A percentile compares a stretch with the other conserved stretches of the same genome.
phyloP scores from a whole-genome alignment of 2,329 filamentous ascomycete genomes.

The Hirsutella minnesotensis region DNA sequence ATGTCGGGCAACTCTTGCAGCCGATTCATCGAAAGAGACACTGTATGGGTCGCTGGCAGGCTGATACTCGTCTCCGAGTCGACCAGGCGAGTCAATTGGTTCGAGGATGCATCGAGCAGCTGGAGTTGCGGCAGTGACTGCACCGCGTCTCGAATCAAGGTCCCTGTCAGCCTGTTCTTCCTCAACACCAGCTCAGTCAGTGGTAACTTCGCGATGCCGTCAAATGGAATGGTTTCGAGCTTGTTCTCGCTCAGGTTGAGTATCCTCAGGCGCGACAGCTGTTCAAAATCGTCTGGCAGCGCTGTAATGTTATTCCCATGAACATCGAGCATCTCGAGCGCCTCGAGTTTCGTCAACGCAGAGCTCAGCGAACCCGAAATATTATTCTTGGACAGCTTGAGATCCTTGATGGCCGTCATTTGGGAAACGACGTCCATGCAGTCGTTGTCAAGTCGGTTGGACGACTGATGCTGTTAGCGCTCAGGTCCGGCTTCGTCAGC shows the following conservation, averaged over 20 bases:
- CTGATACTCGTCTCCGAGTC: constrained; percentile 33
- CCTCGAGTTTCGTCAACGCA: constrained; percentile 49
- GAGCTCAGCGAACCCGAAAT: constrained; percentile 56
- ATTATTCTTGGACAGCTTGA: constrained; percentile 71
- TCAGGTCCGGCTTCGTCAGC: neutral
- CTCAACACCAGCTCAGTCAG: constrained; percentile 62
- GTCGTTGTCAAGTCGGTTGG: constrained; percentile 66
- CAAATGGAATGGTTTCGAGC: constrained; percentile 59
- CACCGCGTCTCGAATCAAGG: constrained; percentile 54
- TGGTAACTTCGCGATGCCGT: constrained; percentile 53
- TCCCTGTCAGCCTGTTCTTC: constrained; percentile 67
- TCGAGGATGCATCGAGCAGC: constrained; percentile 64
- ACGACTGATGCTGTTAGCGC: constrained; percentile 41
- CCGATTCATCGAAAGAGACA: constrained; percentile 74
- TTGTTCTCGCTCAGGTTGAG: constrained; percentile 74
- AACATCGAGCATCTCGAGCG: constrained; percentile 71
- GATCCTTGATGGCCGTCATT: constrained; percentile 59
- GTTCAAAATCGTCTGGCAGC: constrained; percentile 56
- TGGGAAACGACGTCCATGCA: constrained; percentile 63
- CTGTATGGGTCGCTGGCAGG: constrained; percentile 59
- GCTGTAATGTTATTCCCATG: constrained; percentile 66
- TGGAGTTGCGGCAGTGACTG: constrained; percentile 53
- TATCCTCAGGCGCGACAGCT: constrained; percentile 56
- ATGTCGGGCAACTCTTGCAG: constrained; percentile 63
- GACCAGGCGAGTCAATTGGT: constrained; percentile 51